Evolutionary conservation across 345 rosid genomes (phyloP).

Genomic region (Pistacia atlantica): DNA sequence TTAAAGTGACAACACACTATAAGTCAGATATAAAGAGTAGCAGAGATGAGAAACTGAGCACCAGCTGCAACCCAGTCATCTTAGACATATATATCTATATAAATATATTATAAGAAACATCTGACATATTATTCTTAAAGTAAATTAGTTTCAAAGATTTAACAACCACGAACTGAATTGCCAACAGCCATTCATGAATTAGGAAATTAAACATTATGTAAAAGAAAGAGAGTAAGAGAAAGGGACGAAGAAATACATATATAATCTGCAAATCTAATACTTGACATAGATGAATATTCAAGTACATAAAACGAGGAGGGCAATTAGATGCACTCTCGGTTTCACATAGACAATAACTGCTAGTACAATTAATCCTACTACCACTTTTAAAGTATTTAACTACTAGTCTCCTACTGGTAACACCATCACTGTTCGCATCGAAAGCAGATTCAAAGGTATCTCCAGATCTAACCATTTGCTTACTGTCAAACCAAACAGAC

Average conservation of each 20-base stretch:
- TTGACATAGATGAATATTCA: conserved; percentile 33
- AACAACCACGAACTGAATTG: conserved; percentile 15
- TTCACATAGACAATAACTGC: conserved; percentile 27
- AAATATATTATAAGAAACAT: conserved; percentile 16
- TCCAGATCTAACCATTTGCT: conserved; percentile 23
- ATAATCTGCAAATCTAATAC: conserved; percentile 26
- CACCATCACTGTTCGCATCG: conserved; percentile 38
- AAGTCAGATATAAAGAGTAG: conserved; percentile 16
- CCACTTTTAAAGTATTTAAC: conserved; percentile 23
- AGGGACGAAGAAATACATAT: conserved; percentile 7
- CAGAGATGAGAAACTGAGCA: conserved; percentile 23
- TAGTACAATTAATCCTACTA: conserved; percentile 32
- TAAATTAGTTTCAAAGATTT: conserved; percentile 24
- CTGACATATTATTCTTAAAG: conserved; percentile 27
- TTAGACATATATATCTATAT: not conserved
- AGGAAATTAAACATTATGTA: conserved; percentile 5
- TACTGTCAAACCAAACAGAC: conserved; percentile 18
- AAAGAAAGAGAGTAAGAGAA: not conserved
- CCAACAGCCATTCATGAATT: conserved; percentile 9
- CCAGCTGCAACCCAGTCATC: conserved; percentile 21
- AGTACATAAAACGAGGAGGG: conserved; percentile 19
- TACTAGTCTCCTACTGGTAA: conserved; percentile 22
- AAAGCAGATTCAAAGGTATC: conserved; percentile 32
- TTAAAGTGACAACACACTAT: conserved; percentile 25
- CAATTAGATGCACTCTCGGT: conserved; percentile 30